A percentile compares a stretch with the other conserved stretches of the same genome.
Conservation (phyloP, 1,139 yeast genomes). For the Debaryomyces udenii region DNA sequence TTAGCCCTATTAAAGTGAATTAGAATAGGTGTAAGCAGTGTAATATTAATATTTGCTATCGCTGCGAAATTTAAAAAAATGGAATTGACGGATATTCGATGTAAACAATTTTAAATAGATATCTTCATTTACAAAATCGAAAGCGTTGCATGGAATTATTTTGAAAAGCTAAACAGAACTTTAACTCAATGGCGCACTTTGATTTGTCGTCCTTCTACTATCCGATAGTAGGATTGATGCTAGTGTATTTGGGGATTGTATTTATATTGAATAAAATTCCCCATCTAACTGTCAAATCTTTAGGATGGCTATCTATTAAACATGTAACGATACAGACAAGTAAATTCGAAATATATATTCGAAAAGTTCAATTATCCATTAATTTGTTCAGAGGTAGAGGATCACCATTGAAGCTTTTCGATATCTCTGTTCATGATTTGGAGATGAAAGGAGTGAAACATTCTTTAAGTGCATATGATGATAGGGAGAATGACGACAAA, state of each 20-base stretch:
- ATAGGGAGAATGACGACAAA: not conserved
- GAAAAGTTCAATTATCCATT: conserved; percentile 29
- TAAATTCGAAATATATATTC: conserved; percentile 21
- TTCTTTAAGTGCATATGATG: not conserved
- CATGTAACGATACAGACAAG: conserved; percentile 30
- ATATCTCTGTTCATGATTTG: conserved; percentile 33
- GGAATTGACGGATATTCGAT: too few relatives aligned
- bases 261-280: conserved; percentile 32
- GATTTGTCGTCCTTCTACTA: not conserved
- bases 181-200: not conserved
- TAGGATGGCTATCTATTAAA: conserved; percentile 42
- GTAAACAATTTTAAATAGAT: too few relatives aligned
- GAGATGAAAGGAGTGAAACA: conserved; percentile 17
- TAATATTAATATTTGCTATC: too few relatives aligned
- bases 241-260: conserved; percentile 4
- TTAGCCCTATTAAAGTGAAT: too few relatives aligned
- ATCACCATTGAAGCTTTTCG: conserved; percentile 35
- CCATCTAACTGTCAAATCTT: conserved; percentile 32
- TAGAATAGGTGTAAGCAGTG: too few relatives aligned
- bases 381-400: conserved; percentile 30
- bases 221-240: conserved; percentile 2
- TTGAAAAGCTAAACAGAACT: not conserved
- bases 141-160: too few relatives aligned
- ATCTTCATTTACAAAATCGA: too few relatives aligned
- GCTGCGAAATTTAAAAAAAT: too few relatives aligned